Conservation (phyloP, 495 filamentous ascomycete species). For the Staphylotrichum longicolle region DNA sequence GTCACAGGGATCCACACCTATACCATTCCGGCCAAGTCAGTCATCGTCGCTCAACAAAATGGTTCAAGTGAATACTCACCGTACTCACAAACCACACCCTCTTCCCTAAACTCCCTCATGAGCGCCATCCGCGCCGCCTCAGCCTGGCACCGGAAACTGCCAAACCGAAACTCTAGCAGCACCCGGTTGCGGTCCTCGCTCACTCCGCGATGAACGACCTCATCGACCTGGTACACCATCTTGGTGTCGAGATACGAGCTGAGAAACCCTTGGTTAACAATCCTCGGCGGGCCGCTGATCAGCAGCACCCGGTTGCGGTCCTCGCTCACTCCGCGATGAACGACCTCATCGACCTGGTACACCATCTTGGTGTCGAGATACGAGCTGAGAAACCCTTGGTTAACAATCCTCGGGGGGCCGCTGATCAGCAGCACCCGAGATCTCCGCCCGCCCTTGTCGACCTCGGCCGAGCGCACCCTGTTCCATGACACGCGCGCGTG, state of each 20-base stretch:
- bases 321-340: background rate
- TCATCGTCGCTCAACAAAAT: background rate
- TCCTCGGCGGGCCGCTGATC: slow-evolving; percentile 22
- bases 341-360: slow-evolving; percentile 31
- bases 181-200: slow-evolving; percentile 8
- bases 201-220: slow-evolving; percentile 6
- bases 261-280: slow-evolving; percentile 27
- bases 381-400: slow-evolving; percentile 17
- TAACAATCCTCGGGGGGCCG: slow-evolving; percentile 24
- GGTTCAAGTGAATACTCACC: slow-evolving; percentile 18
- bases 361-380: slow-evolving; percentile 29
- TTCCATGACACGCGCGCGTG: slow-evolving; percentile 28
- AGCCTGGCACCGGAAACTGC: slow-evolving; percentile 44
- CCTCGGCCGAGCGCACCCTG: slow-evolving; percentile 29
- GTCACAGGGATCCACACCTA: slow-evolving; percentile 25
- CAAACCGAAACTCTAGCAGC: slow-evolving; percentile 42
- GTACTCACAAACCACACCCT: slow-evolving; percentile 27
- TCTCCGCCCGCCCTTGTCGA: slow-evolving; percentile 21
- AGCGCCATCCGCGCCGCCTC: slow-evolving; percentile 40
- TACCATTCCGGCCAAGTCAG: background rate
- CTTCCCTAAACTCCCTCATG: slow-evolving; percentile 31
- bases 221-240: slow-evolving; percentile 32
- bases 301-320: slow-evolving; percentile 24
- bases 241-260: slow-evolving; percentile 25
- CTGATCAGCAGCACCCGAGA: slow-evolving; percentile 31